Evolutionary conservation across 2,329 filamentous ascomycete species (phyloP), one percentile per base, ranked within the genome.

Genomic region (Paramyrothecium roridum): DNA sequence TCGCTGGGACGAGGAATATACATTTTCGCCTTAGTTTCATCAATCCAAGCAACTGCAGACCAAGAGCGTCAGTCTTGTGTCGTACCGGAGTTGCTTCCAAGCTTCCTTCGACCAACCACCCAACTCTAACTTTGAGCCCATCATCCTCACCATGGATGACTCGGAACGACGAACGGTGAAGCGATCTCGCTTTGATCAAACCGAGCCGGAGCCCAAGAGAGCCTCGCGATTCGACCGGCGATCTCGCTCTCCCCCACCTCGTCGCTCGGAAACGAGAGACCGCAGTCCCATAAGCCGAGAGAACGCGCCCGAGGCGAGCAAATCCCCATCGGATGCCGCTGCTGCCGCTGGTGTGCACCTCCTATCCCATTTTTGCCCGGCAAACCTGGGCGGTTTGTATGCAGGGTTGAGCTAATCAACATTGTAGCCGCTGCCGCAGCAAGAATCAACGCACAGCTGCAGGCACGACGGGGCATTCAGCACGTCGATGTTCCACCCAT

Each of bases 161-260:
- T 81, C 88, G 60, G 89, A 93, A 63, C 84, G 87, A 69, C 85
- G 86, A 59, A 80, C 79, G 57, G 78, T 80, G 57, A 96, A 96
- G 80, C 89, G 92, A 59, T 96, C 92, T 68, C 91, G 93, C 72
- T 97, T 98, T 74, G 93, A 98, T 70, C 91, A 96, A 73, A 95
- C 87, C 49, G 91, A 93, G 70, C 86, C 90, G 7, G 91, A 95
- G 67, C 85, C 89, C 55, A 88, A 87, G 67, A 82, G 86, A 63
- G 69, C 82, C 47, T 96, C 92, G 51, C 85, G 93, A 70, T 97
- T 96, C 73, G 93, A 97, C 75, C 86, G 93, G 65, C 89, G 95
- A 65, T 98, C 95, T 56, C 89, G 91, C 61, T 96, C 92, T 33
- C 92, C 92, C 21, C 82, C 85, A 23, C 74, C 80, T 23, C 82